Base-by-base conservation (phyloP, 1,284 basidiomycete genomes). In the Gymnopus androsaceus region DNA sequence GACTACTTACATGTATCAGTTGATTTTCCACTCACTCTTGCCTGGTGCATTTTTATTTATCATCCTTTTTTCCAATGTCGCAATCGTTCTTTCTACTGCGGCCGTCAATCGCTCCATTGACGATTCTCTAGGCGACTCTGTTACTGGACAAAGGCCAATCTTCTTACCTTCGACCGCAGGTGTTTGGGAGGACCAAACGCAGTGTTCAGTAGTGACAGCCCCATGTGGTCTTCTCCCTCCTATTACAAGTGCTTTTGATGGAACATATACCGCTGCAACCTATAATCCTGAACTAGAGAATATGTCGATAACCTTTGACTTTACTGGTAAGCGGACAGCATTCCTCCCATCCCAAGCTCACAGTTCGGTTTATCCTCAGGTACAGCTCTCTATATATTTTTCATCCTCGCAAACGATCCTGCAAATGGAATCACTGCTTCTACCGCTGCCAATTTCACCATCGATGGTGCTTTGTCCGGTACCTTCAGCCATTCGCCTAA, bases 391-490 rank as follows among this genome's bases (percentile, higher is more conserved):
- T 53, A 57, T 36, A 30, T 57, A 12, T 57, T 48, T 33, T 57
- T 57, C 33, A 57, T 57, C 28, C 56, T 57, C 27, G 51, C 51
- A n/a, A 57, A 57, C 38, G 34, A 52, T 25, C 42, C 44, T 30
- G 55, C 34, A 21, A 27, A 45, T 28, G 56, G 63, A 19, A 53
- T 66, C 4, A 66, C 61, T 3, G 64, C 65, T 6, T 54, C 51
- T 15, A 66, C 67, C 3, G 63, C 68, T 17, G 59, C 62, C 48
- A 64, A 63, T 33, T 68, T 71, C 55, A 61, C 59, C n/a, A 54
- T 71, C 8, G 66, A 71, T 44, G 65, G 66, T 1, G 31, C 42
- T 2, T 2, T 21, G 1, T 60, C 56, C 2, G 60, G 58, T 3
- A 15, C 37, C 8, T 69, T 65, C 47, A 19, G 34, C 11, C 64